Evolutionary conservation across 2,329 filamentous ascomycete species (phyloP).

Genomic region (Cladosporium sp.): DNA sequence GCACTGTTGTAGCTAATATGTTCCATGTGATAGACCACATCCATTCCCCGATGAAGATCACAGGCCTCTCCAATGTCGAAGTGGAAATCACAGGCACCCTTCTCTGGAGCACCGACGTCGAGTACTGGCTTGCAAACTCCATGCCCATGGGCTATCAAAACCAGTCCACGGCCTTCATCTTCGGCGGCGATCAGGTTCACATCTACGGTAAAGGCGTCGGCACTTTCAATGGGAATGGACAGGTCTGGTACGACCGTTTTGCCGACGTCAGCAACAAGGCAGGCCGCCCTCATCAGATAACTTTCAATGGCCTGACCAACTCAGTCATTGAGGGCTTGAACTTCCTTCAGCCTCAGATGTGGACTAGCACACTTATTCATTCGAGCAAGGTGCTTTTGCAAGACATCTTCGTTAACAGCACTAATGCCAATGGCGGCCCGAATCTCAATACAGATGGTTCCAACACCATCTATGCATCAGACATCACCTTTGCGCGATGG

Average conservation of each 20-base stretch:
- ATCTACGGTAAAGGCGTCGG: constrained; percentile 46
- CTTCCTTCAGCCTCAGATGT: constrained; percentile 59
- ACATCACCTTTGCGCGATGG: constrained; percentile 51
- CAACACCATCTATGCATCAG: constrained; percentile 51
- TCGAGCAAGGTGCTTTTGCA: constrained; percentile 46
- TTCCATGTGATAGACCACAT: constrained; percentile 31
- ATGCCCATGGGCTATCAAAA: constrained; percentile 54
- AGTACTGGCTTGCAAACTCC: constrained; percentile 51
- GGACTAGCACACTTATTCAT: constrained; percentile 50
- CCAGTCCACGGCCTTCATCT: constrained; percentile 51
- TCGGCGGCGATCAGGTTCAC: constrained; percentile 51
- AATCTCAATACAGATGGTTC: constrained; percentile 46
- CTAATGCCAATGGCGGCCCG: constrained; percentile 24
- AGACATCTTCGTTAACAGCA: constrained; percentile 53
- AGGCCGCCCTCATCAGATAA: constrained; percentile 50
- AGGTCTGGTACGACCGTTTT: constrained; percentile 51
- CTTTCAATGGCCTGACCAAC: constrained; percentile 47
- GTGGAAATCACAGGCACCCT: constrained; percentile 48
- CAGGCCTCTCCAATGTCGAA: constrained; percentile 43
- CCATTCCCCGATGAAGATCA: constrained; percentile 48
- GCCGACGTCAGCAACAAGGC: constrained; percentile 31
- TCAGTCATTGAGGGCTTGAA: constrained; percentile 46
- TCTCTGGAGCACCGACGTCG: constrained; percentile 40
- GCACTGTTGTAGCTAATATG: not conserved
- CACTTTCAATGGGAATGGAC: constrained; percentile 58